Conservation (phyloP, 495 filamentous ascomycete species). For the Penicillium herquei region DNA sequence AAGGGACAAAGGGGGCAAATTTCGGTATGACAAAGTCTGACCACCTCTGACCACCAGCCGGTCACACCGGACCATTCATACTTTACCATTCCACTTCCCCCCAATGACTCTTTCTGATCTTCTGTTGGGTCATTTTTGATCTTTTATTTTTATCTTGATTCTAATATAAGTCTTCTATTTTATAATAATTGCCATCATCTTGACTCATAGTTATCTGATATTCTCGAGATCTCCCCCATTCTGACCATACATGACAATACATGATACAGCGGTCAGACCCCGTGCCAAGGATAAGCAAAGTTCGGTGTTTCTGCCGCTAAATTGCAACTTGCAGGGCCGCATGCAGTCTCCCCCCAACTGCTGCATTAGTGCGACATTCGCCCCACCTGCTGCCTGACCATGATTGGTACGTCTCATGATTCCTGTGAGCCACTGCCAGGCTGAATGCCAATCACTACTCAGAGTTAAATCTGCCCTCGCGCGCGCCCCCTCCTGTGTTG, state of each 20-base stretch:
- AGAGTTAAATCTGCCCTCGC: too few relatives aligned
- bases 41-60: background rate
- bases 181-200: background rate
- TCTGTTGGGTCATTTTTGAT: background rate
- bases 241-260: background rate
- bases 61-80: background rate
- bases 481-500: too few relatives aligned
- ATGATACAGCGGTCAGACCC: background rate
- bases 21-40: background rate
- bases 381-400: too few relatives aligned
- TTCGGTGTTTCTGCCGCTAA: too few relatives aligned
- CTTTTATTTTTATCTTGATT: background rate
- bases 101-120: background rate
- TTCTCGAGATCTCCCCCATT: background rate
- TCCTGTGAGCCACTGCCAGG: too few relatives aligned
- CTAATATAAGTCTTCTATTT: background rate
- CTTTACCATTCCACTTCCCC: background rate
- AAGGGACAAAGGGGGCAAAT: background rate
- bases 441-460: too few relatives aligned
- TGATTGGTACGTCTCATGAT: too few relatives aligned
- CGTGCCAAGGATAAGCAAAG: too few relatives aligned
- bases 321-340: too few relatives aligned
- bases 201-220: background rate
- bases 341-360: too few relatives aligned
- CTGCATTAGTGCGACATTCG: too few relatives aligned